Evolutionary conservation across 768 basidiomycete genomes (phyloP).

Genomic region (Dictyophora rubrovolvata): DNA sequence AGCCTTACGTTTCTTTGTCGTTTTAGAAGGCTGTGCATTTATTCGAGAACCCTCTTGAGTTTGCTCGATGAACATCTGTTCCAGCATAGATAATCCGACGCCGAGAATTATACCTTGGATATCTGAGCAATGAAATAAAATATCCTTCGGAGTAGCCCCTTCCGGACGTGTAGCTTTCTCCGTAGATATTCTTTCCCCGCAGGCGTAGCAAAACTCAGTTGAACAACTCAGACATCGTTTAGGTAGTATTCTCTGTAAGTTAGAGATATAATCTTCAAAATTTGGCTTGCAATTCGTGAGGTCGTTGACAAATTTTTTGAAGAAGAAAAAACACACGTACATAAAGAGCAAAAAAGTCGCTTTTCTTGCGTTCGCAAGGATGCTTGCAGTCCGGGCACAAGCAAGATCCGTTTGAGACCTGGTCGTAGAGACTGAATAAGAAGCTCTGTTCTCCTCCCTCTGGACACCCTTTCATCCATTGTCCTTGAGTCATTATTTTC

Average conservation of each 20-base stretch:
- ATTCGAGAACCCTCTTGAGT: slow-evolving; percentile 25
- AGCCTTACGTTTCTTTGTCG: slow-evolving; percentile 32
- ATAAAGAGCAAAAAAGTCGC: slow-evolving; percentile 74
- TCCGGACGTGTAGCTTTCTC: slow-evolving; percentile 30
- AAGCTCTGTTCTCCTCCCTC: slow-evolving; percentile 87
- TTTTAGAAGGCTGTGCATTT: slow-evolving; percentile 7
- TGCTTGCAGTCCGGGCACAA: slow-evolving; percentile 71
- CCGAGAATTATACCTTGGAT: slow-evolving; percentile 85
- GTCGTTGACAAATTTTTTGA: slow-evolving; percentile 11
- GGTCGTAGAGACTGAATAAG: slow-evolving; percentile 75
- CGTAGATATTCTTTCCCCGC: slow-evolving; percentile 52
- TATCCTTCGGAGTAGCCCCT: slow-evolving; percentile 36
- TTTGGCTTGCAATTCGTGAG: slow-evolving; percentile 39
- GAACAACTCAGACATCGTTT: slow-evolving; percentile 44
- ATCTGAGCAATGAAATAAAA: slow-evolving; percentile 82
- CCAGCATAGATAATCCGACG: slow-evolving; percentile 82
- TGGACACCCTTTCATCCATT: slow-evolving; percentile 97
- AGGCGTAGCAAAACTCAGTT: slow-evolving; percentile 48
- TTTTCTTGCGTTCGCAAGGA: slow-evolving; percentile 47
- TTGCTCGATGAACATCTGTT: slow-evolving; percentile 57
- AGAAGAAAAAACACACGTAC: slow-evolving; percentile 38
- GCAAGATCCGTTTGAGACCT: slow-evolving; percentile 53
- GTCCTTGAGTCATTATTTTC: slow-evolving; percentile 73
- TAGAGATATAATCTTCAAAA: slow-evolving; percentile 59
- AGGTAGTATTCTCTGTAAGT: slow-evolving; percentile 47